These are phyloP conservation scores for Spathaspora jeffriesii DNA, from an alignment of 1,139 yeast species.

Conservation along the genomic window DNA sequence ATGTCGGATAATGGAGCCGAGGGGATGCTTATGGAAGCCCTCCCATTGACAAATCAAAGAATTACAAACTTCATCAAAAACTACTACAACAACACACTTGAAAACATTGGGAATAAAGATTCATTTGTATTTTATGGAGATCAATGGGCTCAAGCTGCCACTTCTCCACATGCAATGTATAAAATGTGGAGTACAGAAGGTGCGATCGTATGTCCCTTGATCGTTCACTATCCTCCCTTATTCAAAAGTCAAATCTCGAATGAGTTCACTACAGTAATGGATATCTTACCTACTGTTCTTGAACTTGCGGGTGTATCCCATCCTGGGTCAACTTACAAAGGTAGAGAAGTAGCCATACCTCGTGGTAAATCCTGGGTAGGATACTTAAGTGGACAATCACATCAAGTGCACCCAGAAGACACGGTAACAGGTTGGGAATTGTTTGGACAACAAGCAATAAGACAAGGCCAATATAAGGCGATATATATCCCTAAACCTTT, in stretches of 20 bases:
- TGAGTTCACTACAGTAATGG: slow-evolving; percentile 58
- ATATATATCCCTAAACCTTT: slow-evolving; percentile 48
- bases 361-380: slow-evolving; percentile 44
- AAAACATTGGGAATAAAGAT: slow-evolving; percentile 48
- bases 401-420: slow-evolving; percentile 40
- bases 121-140: slow-evolving; percentile 57
- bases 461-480: slow-evolving; percentile 53
- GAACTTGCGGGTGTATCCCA: slow-evolving; percentile 47
- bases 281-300: slow-evolving; percentile 52
- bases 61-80: slow-evolving; percentile 26
- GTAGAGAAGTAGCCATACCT: slow-evolving; percentile 37
- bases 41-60: slow-evolving; percentile 36
- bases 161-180: slow-evolving; percentile 54
- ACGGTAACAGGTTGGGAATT: slow-evolving; percentile 60
- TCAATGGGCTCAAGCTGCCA: slow-evolving; percentile 68
- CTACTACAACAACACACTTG: slow-evolving; percentile 42
- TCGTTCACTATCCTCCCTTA: slow-evolving; percentile 40
- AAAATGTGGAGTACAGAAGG: slow-evolving; percentile 58
- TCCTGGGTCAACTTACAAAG: slow-evolving; percentile 40
- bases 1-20: slow-evolving; percentile 67
- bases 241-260: slow-evolving; percentile 25
- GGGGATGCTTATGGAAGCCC: slow-evolving; percentile 57
- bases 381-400: slow-evolving; percentile 24
- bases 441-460: slow-evolving; percentile 55
- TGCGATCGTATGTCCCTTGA: slow-evolving; percentile 55